A percentile compares a stretch with the other conserved stretches of the same genome.
phyloP scores from a whole-genome alignment of 2,329 filamentous ascomycete genomes.

The Beauveria sp. region DNA sequence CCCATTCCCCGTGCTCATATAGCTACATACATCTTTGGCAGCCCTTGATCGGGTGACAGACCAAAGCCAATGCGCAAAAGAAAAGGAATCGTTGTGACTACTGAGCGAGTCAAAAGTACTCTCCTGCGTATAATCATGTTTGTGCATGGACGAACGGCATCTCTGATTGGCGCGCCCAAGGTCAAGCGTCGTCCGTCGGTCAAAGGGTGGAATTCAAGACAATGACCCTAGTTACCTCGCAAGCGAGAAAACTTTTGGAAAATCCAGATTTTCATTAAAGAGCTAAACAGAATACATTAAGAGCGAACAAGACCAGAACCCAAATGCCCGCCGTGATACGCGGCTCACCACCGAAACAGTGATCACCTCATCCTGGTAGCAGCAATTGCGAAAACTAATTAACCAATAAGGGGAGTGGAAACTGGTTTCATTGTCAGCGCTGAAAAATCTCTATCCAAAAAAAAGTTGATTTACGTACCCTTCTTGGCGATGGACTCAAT shows the following conservation, averaged over 20 bases:
- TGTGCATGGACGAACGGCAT: no score
- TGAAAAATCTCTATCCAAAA: neutral
- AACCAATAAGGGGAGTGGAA: constrained; percentile 8
- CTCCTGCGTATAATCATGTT: no score
- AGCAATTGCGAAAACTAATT: neutral
- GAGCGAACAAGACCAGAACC: neutral
- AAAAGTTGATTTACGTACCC: constrained; percentile 12
- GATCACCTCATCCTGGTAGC: neutral
- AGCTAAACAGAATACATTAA: neutral
- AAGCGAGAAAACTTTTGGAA: neutral
- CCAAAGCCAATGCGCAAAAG: no score
- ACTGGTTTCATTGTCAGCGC: neutral
- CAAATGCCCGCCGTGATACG: neutral
- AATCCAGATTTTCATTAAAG: constrained; percentile 2
- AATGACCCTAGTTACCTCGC: no score
- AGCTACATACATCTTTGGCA: no score
- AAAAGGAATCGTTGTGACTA: no score
- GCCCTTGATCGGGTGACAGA: no score
- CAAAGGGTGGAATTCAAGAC: no score
- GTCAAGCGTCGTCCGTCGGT: no score
- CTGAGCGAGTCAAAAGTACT: no score
- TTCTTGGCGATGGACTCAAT: constrained; percentile 21
- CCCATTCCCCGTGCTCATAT: no score
- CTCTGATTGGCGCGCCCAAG: no score
- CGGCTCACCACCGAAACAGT: neutral